Evolutionary conservation across 2,329 filamentous ascomycete species (phyloP).

Genomic region (Trichophyton verrucosum): DNA sequence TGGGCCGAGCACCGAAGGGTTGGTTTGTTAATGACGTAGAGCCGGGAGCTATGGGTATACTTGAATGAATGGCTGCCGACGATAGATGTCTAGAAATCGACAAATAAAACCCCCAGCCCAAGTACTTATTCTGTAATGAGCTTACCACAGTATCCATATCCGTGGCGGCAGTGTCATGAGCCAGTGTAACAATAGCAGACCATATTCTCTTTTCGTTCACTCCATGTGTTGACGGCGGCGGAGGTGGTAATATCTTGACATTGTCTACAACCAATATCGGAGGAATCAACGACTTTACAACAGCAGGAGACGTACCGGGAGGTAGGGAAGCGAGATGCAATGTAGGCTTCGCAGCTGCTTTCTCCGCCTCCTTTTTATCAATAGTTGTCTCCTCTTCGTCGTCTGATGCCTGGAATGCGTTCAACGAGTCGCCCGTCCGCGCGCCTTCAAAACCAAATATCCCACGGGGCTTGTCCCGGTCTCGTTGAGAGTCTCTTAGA

Average conservation of each 20-base stretch:
- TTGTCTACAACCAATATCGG: conserved; percentile 54
- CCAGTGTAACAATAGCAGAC: conserved; percentile 67
- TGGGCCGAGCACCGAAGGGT: conserved; percentile 65
- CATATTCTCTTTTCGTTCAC: conserved; percentile 54
- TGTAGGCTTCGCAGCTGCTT: conserved; percentile 42
- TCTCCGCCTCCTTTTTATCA: conserved; percentile 33
- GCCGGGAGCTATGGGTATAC: conserved; percentile 36
- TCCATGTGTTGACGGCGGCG: conserved; percentile 30
- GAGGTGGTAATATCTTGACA: conserved; percentile 53
- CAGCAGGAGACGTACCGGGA: conserved; percentile 38
- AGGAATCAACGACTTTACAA: conserved; percentile 38
- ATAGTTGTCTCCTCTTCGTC: conserved; percentile 33
- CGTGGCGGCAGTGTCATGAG: conserved; percentile 65
- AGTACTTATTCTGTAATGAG: conserved; percentile 65
- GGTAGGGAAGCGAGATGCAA: conserved; percentile 44
- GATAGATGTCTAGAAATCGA: conserved; percentile 72
- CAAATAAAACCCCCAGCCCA: conserved; percentile 74
- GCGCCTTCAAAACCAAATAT: conserved; percentile 32
- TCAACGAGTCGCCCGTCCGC: conserved; percentile 21
- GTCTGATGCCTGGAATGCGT: conserved; percentile 31
- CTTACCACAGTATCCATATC: conserved; percentile 75
- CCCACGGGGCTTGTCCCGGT: conserved; percentile 28
- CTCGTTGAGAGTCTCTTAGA: conserved; percentile 25
- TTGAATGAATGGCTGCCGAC: conserved; percentile 52
- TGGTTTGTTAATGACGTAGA: conserved; percentile 43